Percentiles rank a stretch among this genome's conserved stretches.
phyloP scores from a whole-genome alignment of 257 asterid genomes.

The Coffea canephora region DNA sequence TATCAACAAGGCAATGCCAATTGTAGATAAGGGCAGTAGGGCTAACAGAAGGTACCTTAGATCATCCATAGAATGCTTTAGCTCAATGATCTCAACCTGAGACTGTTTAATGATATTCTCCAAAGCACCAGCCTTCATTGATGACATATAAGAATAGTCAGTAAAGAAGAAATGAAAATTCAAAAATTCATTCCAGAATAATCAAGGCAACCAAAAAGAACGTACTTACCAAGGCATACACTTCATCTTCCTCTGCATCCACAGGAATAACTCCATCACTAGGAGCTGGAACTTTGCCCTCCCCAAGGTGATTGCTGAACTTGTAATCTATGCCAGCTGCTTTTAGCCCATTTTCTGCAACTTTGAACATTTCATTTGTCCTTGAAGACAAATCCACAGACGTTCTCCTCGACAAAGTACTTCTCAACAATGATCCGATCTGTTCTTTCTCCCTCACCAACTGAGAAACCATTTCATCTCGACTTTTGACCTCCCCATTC shows the following conservation, averaged over 20 bases:
- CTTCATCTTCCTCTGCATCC: constrained; percentile 74
- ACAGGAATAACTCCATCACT: constrained; percentile 38
- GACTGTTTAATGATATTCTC: constrained; percentile 92
- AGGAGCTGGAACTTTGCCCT: constrained; percentile 37
- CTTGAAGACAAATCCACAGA: constrained; percentile 76
- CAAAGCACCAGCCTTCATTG: constrained; percentile 78
- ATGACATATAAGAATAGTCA: constrained; percentile 22
- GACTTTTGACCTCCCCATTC: constrained; percentile 55
- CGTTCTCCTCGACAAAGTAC: constrained; percentile 75
- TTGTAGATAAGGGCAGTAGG: not conserved
- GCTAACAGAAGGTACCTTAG: constrained; percentile 56
- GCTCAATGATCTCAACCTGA: constrained; percentile 95
- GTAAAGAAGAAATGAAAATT: constrained; percentile 16
- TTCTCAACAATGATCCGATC: constrained; percentile 78
- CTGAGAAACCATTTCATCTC: constrained; percentile 65
- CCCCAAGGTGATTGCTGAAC: constrained; percentile 49
- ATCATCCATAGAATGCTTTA: constrained; percentile 85
- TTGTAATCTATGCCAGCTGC: constrained; percentile 87
- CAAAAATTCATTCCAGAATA: not conserved
- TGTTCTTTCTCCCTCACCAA: constrained; percentile 87
- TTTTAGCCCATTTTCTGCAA: constrained; percentile 84
- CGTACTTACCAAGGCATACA: constrained; percentile 75
- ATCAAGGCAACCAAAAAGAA: constrained; percentile 1
- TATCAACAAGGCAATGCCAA: not conserved
- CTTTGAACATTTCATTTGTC: constrained; percentile 79